Base-by-base conservation (phyloP, 2,329 filamentous ascomycete genomes). In the Escovopsis sp. region DNA sequence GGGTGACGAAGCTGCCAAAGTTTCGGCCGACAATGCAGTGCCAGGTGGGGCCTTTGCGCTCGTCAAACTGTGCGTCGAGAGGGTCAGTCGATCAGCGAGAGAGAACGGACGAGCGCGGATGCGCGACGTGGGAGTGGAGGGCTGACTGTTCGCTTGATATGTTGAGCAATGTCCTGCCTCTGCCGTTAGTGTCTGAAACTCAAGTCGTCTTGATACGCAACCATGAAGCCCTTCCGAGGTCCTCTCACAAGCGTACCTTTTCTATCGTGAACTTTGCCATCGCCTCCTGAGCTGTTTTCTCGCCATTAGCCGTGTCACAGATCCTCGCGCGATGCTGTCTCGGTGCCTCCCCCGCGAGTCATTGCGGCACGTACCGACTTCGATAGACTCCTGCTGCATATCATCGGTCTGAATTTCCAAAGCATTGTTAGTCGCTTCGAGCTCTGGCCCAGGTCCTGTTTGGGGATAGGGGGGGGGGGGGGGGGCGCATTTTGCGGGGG, bases 21-120 rank as follows among this genome's bases (percentile, higher is more conserved):
- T 98, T 96, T 48, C 90, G 75, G 43, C 90, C 90, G 25, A 98
- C 90, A 48, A 98, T 94, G 63, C 90, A 98, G 63, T 98, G 90
- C 90, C 88, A 98, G 57, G 90, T 98, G 43, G 88, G 87, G 26
- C 90, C 90, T 66, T 94, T 94, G 56, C 87, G 80, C 52, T 84
- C 82, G 58, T 98, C 90, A 52, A 98, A 96, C 88, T 96, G 51
- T 35, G 5, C 12, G 30, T 33, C 14, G 39, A 39, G 35, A 11
- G 28, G 13, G 33, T 35, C 33, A 38, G 35, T 13, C 12, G 12
- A 5, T 7, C 17, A 26, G 18, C 14, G n/a, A 18, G 23, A n/a
- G n/a, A n/a, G n/a, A n/a, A n/a, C n/a, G n/a, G n/a, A n/a, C n/a
- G n/a, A n/a, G n/a, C n/a, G n/a, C n/a, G 15, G 11, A 16, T 14